Evolutionary conservation across 2,329 filamentous ascomycete species (phyloP).

Genomic region (Phaeosphaeriaceae sp.): DNA sequence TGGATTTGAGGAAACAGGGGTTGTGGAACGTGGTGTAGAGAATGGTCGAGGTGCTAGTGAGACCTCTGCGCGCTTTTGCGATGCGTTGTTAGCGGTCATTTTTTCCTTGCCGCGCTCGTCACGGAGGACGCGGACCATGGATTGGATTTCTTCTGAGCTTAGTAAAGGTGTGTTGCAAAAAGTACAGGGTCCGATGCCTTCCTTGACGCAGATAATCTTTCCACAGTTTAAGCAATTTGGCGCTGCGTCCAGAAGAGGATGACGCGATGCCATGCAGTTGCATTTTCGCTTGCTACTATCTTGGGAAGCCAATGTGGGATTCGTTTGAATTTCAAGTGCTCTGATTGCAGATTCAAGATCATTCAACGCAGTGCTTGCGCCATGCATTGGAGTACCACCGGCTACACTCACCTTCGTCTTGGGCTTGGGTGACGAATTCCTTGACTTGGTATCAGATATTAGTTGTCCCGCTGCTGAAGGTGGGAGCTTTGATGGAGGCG

Average conservation of each 20-base stretch:
- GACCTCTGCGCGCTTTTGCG: conserved; percentile 71
- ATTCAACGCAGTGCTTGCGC: conserved; percentile 74
- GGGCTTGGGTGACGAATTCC: conserved; percentile 58
- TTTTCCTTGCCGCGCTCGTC: conserved; percentile 87
- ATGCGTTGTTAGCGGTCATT: conserved; percentile 78
- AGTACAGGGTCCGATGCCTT: conserved; percentile 92
- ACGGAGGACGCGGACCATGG: conserved; percentile 82
- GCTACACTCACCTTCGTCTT: conserved; percentile 74
- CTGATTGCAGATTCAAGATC: conserved; percentile 81
- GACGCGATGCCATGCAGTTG: conserved; percentile 85
- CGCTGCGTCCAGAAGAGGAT: conserved; percentile 86
- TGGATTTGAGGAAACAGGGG: conserved; percentile 44
- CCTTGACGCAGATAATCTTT: conserved; percentile 93
- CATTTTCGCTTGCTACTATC: conserved; percentile 70
- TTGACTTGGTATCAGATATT: conserved; percentile 74
- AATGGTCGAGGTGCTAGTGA: conserved; percentile 67
- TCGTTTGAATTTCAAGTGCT: conserved; percentile 87
- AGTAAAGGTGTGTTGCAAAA: conserved; percentile 82
- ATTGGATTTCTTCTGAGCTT: conserved; percentile 74
- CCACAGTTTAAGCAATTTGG: conserved; percentile 93
- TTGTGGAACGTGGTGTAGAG: conserved; percentile 46
- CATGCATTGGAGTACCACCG: conserved; percentile 82
- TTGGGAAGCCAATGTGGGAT: conserved; percentile 69
- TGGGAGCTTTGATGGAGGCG: conserved; percentile 59
- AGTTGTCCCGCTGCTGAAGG: conserved; percentile 77